Conservation (phyloP, 2,329 filamentous ascomycete genomes). For the Rutstroemia sydowiana region DNA sequence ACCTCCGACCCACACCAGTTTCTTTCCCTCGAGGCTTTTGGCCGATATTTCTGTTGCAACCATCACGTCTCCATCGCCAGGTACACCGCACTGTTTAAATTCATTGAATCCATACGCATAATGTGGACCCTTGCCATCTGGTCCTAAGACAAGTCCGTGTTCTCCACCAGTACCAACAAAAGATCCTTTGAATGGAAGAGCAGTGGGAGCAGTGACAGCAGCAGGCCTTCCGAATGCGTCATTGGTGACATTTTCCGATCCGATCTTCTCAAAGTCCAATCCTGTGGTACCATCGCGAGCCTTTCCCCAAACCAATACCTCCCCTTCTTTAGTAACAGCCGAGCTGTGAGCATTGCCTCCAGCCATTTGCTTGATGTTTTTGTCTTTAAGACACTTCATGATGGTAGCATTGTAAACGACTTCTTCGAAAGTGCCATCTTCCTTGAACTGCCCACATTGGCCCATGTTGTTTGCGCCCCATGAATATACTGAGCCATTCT, state of each 20-base stretch:
- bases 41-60: slow-evolving; percentile 73
- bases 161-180: slow-evolving; percentile 59
- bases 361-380: slow-evolving; percentile 44
- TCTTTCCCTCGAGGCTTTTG: slow-evolving; percentile 70
- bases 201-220: slow-evolving; percentile 52
- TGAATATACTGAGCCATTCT: slow-evolving; percentile 62
- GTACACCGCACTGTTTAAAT: slow-evolving; percentile 73
- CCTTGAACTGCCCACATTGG: slow-evolving; percentile 57
- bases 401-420: slow-evolving; percentile 63
- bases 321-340: slow-evolving; percentile 47
- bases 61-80: slow-evolving; percentile 68
- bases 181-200: slow-evolving; percentile 48
- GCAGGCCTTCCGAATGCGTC: slow-evolving; percentile 59
- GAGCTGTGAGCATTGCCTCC: slow-evolving; percentile 50
- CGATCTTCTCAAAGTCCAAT: slow-evolving; percentile 46
- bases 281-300: slow-evolving; percentile 49
- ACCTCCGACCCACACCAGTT: slow-evolving; percentile 66
- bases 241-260: slow-evolving; percentile 47
- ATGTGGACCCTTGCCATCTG: slow-evolving; percentile 51
- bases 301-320: slow-evolving; percentile 56
- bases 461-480: slow-evolving; percentile 88
- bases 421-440: slow-evolving; percentile 55
- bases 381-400: slow-evolving; percentile 50
- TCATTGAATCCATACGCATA: slow-evolving; percentile 75
- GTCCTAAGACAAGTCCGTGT: slow-evolving; percentile 63